Conservation (phyloP, 352 stramenopile genomes). For the Phytophthora sojae region DNA sequence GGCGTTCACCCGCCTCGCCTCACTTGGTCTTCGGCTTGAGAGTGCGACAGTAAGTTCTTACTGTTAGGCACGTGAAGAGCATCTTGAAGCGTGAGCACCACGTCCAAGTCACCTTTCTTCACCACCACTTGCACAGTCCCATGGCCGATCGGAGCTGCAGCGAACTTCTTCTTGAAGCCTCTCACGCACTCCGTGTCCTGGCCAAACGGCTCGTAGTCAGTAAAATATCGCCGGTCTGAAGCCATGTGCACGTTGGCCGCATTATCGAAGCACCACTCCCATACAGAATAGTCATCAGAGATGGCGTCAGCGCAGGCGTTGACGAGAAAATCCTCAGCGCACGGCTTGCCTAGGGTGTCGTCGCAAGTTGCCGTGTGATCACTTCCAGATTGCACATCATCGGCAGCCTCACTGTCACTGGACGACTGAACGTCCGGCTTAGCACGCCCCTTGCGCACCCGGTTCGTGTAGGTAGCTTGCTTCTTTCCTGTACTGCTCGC, state of each 20-base stretch:
- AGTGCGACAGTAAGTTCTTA: constrained; percentile 11
- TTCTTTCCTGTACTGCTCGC: too few species aligned
- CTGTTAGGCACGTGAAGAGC: constrained; percentile 2
- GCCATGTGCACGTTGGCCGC: constrained; percentile 12
- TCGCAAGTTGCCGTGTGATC: too few species aligned
- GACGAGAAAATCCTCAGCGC: background rate
- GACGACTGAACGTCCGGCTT: too few species aligned
- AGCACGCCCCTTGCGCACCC: too few species aligned
- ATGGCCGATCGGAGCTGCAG: background rate
- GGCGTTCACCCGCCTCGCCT: too few species aligned
- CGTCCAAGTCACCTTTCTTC: background rate
- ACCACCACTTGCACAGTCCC: constrained; percentile 8
- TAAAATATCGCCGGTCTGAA: constrained; percentile 9
- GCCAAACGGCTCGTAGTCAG: constrained; percentile 1
- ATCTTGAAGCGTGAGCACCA: constrained; percentile 2
- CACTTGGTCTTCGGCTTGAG: constrained; percentile 14
- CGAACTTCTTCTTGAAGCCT: constrained; percentile 13
- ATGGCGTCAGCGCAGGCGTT: background rate
- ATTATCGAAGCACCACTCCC: constrained; percentile 24
- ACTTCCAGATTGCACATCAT: too few species aligned
- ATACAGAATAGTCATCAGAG: background rate
- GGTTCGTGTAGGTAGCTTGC: background rate
- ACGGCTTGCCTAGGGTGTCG: background rate
- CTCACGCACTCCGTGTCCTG: background rate
- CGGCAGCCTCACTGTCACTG: too few species aligned